Base-by-base conservation (phyloP, 1,284 basidiomycete genomes). In the Phylloporus sp. region DNA sequence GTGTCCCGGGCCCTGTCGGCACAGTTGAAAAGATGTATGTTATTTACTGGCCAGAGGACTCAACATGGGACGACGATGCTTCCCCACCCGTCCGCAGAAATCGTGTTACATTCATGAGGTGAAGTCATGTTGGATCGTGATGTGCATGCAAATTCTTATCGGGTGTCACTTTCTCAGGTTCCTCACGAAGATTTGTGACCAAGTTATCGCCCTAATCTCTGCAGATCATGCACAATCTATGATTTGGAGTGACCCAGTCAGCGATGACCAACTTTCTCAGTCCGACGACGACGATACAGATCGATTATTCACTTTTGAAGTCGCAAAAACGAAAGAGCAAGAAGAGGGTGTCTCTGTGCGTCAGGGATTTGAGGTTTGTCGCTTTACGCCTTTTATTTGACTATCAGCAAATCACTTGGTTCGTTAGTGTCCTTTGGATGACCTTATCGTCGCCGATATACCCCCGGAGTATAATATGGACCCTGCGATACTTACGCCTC, bases 21-120 rank as follows among this genome's bases (percentile, higher is more conserved):
- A 45, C 32, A 8, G 55, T 60, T 4, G 72, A 80, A 43, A 73
- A 76, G 35, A 67, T 85, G 3, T 87, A 83, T 71, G 82, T 86
- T 20, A 74, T 89, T 8, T 90, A 88, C 68, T 91, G 89, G 89
- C 89, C 89, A 0, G 86, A 90, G 73, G 83, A 87, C 23, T 81
- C 80, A 0, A 90, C 89, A 0, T 90, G 89, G 89, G 78, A 86
- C 47, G 86, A 89, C 70, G 75, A 82, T 61, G 83, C 86, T 0
- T 73, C 81, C 5, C 81, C 85, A 0, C 79, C 86, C 12, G 82
- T 87, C 5, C 74, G 80, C 20, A 80, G 85, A 6, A 90, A 89
- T 71, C 80, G 88, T 10, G 76, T 86, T 8, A 88, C 88, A 0
- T 91, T 91, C 74, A 88, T 90, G 84, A 77, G 88, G 89, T 87